These are phyloP conservation scores for Ascochyta clinopodiicola DNA, from an alignment of 2,329 filamentous ascomycete species.

Conservation along the genomic window DNA sequence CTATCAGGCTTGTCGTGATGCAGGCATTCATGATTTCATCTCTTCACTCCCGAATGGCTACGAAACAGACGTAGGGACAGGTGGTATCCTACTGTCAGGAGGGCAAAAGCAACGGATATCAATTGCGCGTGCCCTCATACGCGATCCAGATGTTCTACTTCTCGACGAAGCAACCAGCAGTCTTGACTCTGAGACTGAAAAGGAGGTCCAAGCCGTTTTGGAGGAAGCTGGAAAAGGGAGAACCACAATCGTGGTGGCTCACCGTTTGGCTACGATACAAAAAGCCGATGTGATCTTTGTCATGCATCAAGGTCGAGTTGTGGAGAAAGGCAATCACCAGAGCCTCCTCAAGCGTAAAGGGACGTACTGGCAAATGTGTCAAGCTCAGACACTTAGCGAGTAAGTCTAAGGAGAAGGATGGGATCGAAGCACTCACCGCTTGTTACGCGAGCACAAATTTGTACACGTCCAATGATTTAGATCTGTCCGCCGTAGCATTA, in stretches of 20 bases:
- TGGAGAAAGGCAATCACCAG: conserved; percentile 42
- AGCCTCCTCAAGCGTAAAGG: conserved; percentile 16
- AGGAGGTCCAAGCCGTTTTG: conserved; percentile 71
- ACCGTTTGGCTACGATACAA: conserved; percentile 49
- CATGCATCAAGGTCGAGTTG: conserved; percentile 47
- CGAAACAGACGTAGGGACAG: conserved; percentile 32
- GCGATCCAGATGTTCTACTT: conserved; percentile 63
- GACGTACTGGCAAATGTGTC: conserved; percentile 29
- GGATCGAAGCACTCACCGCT: too few relatives aligned
- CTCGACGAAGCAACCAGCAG: conserved; percentile 66
- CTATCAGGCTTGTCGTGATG: conserved; percentile 59
- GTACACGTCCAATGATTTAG: too few relatives aligned
- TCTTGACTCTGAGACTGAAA: conserved; percentile 71
- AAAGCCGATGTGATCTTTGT: conserved; percentile 52
- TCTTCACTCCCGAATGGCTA: conserved; percentile 38
- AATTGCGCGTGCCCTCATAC: conserved; percentile 72
- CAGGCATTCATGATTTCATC: conserved; percentile 42
- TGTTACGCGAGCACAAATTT: too few relatives aligned
- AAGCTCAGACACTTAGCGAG: conserved; percentile 14
- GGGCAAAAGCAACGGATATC: conserved; percentile 81
- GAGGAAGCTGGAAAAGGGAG: conserved; percentile 57
- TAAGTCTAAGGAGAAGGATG: not conserved
- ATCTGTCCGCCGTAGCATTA: not conserved
- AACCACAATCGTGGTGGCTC: conserved; percentile 53
- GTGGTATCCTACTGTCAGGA: conserved; percentile 69